Percentiles rank a stretch among this genome's conserved stretches.
Conservation (phyloP, 768 basidiomycete genomes). For the Pleurotus djamor region DNA sequence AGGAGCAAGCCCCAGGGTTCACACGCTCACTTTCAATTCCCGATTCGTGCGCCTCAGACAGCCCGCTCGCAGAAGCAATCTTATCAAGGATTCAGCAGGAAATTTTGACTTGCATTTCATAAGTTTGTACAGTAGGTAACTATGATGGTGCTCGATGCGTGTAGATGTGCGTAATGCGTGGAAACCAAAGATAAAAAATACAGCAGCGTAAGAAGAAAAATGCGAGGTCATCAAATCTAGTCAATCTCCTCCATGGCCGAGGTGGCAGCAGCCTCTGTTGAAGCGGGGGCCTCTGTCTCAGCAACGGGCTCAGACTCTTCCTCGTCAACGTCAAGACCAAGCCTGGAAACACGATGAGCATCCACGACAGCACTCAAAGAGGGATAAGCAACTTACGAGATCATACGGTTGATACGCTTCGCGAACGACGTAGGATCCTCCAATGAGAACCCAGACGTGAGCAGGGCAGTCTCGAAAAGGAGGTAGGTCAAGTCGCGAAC, state of each 20-base stretch:
- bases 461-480: conserved; percentile 94
- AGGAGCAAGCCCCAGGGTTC: too few relatives aligned
- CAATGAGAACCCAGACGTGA: conserved; percentile 93
- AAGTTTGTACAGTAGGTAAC: not conserved
- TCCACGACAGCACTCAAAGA: not conserved
- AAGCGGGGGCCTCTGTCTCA: conserved; percentile 44
- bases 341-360: conserved; percentile 27
- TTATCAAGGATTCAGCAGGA: too few relatives aligned
- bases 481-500: conserved; percentile 96
- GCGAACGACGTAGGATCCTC: conserved; percentile 95
- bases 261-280: conserved; percentile 58
- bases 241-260: conserved; percentile 99
- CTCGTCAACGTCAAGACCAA: conserved; percentile 89
- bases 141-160: too few relatives aligned
- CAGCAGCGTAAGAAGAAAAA: conserved; percentile 1
- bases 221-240: conserved; percentile 30
- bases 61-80: too few relatives aligned
- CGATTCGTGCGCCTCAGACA: too few relatives aligned
- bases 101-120: conserved; percentile 9
- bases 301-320: conserved; percentile 53
- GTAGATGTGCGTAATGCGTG: conserved; percentile 13
- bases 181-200: conserved; percentile 19
- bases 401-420: conserved; percentile 97
- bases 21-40: too few relatives aligned
- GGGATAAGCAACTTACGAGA: conserved; percentile 50